Evolutionary conservation across 1,139 yeast genomes (phyloP).

Genomic region (Pneumocystis oryctolagi): DNA sequence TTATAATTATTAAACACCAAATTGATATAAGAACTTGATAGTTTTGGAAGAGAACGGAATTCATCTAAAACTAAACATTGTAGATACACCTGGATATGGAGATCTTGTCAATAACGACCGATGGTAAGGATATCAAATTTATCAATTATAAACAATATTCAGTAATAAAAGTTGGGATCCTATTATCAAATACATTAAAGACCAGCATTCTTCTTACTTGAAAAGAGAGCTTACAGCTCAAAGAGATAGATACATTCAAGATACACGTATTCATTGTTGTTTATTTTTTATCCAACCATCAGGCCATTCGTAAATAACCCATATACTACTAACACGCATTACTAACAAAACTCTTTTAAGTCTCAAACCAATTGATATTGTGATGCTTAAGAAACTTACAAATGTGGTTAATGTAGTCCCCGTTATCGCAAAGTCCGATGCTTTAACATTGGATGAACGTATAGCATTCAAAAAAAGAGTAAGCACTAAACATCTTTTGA

Average conservation of each 20-base stretch:
- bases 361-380: constrained; percentile 65
- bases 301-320: constrained; percentile 28
- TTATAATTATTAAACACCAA: background rate
- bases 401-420: constrained; percentile 94
- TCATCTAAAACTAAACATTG: constrained; percentile 65
- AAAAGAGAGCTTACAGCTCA: constrained; percentile 94
- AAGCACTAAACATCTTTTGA: constrained; percentile 13
- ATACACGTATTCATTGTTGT: constrained; percentile 82
- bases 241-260: constrained; percentile 69
- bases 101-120: constrained; percentile 91
- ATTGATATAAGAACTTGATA: constrained; percentile 22
- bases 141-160: background rate
- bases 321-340: too few species aligned
- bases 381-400: constrained; percentile 67
- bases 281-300: constrained; percentile 85
- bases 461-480: constrained; percentile 43
- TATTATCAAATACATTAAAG: constrained; percentile 83
- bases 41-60: constrained; percentile 59
- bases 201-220: constrained; percentile 84
- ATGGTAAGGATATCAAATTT: constrained; percentile 27
- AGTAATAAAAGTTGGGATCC: constrained; percentile 59
- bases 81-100: constrained; percentile 96
- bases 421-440: constrained; percentile 83
- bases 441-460: constrained; percentile 76
- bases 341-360: constrained; percentile 28